Evolutionary conservation across 2,329 filamentous ascomycete species (phyloP).

Genomic region (Ophiostoma montium): DNA sequence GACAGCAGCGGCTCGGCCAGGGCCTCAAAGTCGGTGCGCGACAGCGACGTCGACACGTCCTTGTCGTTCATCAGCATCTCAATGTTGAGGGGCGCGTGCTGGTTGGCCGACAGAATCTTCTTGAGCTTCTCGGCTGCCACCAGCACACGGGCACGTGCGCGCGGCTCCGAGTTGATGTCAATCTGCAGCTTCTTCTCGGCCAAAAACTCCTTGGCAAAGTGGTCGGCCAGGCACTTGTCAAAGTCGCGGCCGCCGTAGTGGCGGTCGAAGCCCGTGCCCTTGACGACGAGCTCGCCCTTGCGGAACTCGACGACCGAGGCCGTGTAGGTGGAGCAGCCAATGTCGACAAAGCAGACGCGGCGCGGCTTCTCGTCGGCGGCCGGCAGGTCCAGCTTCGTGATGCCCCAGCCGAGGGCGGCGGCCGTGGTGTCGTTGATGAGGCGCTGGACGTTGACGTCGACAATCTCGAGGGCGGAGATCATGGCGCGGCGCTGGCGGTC

Average conservation of each 20-base stretch:
- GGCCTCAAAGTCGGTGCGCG: constrained; percentile 85
- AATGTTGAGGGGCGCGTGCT: constrained; percentile 83
- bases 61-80: constrained; percentile 98
- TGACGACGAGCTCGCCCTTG: constrained; percentile 91
- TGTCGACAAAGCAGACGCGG: constrained; percentile 82
- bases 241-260: constrained; percentile 97
- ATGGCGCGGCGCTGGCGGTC: constrained; percentile 82
- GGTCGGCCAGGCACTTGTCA: constrained; percentile 86
- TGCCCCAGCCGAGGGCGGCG: constrained; percentile 88
- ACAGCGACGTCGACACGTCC: constrained; percentile 78
- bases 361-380: constrained; percentile 79
- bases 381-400: constrained; percentile 92
- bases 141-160: constrained; percentile 75
- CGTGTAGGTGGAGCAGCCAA: constrained; percentile 94
- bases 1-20: constrained; percentile 74
- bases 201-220: constrained; percentile 92
- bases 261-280: constrained; percentile 82
- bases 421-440: constrained; percentile 98
- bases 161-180: constrained; percentile 81
- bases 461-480: constrained; percentile 84
- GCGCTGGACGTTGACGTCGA: constrained; percentile 80
- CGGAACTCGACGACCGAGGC: constrained; percentile 88
- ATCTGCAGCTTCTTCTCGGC: constrained; percentile 98
- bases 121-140: constrained; percentile 93
- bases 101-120: constrained; percentile 95